These are phyloP conservation scores for Aspergillus hiratsukae DNA, from an alignment of 2,329 filamentous ascomycete species.

Conservation along the genomic window DNA sequence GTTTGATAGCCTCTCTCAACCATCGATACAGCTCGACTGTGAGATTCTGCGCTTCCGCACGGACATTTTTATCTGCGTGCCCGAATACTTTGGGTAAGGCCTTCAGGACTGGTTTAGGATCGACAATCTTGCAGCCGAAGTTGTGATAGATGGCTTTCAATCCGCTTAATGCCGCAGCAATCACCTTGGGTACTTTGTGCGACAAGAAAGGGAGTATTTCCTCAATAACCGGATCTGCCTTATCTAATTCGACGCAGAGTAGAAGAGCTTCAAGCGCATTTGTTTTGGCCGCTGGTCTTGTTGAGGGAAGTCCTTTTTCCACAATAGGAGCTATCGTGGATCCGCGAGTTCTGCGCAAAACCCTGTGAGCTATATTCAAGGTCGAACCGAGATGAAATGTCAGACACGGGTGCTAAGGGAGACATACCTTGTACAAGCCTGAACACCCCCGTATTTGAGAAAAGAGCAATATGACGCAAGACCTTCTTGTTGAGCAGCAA, in stretches of 20 bases:
- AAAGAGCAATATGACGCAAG: conserved; percentile 85
- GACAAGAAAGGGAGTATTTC: conserved; percentile 78
- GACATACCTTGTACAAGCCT: conserved; percentile 65
- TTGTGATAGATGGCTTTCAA: conserved; percentile 84
- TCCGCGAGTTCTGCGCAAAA: conserved; percentile 59
- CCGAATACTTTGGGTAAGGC: conserved; percentile 84
- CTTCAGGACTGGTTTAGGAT: conserved; percentile 89
- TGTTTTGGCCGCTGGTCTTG: conserved; percentile 81
- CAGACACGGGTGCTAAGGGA: not conserved
- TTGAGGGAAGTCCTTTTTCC: conserved; percentile 87
- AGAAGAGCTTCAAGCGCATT: conserved; percentile 81
- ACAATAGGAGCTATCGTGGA: conserved; percentile 73
- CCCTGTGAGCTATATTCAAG: conserved; percentile 3
- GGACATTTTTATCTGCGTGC: conserved; percentile 96
- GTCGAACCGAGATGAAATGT: not conserved
- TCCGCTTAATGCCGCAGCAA: conserved; percentile 69
- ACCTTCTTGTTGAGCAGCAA: conserved; percentile 92
- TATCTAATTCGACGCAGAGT: conserved; percentile 85
- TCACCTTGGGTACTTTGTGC: conserved; percentile 87
- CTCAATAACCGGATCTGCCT: conserved; percentile 78
- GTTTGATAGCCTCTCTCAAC: conserved; percentile 96
- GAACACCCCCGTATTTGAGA: conserved; percentile 79
- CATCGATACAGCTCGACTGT: conserved; percentile 94
- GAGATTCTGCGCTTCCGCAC: conserved; percentile 85
- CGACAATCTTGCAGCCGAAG: conserved; percentile 89